Base-by-base conservation (phyloP, 176 grass and related monocot species). In the Oryza meridionalis region DNA sequence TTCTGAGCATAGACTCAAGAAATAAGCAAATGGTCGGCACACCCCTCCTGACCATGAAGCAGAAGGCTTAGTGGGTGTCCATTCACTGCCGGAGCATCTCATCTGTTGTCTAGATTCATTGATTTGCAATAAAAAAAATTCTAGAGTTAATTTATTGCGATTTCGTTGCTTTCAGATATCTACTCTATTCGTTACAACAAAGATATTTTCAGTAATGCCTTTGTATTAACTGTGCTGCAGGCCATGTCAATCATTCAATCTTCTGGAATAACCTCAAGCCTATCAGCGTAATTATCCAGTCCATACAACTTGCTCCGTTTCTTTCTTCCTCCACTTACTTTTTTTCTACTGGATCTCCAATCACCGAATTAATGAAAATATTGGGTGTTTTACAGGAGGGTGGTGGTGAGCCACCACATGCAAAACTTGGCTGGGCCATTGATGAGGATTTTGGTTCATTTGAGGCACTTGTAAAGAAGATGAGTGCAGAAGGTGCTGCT, bases 251-350 rank as follows among this genome's bases (percentile, higher is more conserved):
- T 75, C 97, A 99, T 87, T 96, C 97, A 44, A 91, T 99, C 78
- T 99, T 99, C 88, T 99, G 97, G 97, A 84, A 99, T 81, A 99
- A 99, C 73, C 97, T 99, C 58, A 96, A 96, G 88, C 97, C 97
- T 62, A 40, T 86, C 37, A 92, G 80, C 12, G 97, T 99, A 68
- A 86, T 61, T 76, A 76, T 68, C 67, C 46, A 69, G 45, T 53
- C 42, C 9, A 46, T 62, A 62, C 7, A 74, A 2, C 72, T 12
- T 15, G 12, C 3, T 21, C 33, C 21, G 1, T 72, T 31, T 68
- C 51, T 45, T 6, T 49, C n/a, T 53, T 76, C 26, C 1, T 5
- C 35, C 35, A 37, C 35, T 37, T 6, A 37, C 6, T 72, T 76
- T 81, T 69, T 70, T 81, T 69, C 53, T 4, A 11, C n/a, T 64